These are phyloP conservation scores for Thermothelomyces thermophilus DNA, from an alignment of 2,329 filamentous ascomycete species.

Conservation along the genomic window DNA sequence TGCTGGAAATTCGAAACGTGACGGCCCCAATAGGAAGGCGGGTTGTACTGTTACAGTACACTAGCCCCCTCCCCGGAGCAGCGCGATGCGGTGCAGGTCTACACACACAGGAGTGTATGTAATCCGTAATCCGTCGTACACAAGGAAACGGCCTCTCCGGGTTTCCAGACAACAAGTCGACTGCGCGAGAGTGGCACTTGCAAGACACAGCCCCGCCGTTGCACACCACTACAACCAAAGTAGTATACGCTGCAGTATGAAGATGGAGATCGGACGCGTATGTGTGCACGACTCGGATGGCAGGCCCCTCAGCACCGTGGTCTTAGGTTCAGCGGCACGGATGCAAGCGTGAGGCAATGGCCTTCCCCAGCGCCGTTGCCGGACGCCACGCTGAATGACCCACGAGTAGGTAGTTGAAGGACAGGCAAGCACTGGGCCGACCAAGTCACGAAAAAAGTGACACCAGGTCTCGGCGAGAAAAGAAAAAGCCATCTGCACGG, in stretches of 20 bases:
- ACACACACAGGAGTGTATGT: neutral
- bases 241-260: too few species aligned
- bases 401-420: too few species aligned
- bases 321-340: neutral
- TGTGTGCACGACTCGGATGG: neutral
- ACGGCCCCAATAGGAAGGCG: constrained; percentile 13
- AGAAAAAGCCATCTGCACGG: too few species aligned
- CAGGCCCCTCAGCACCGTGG: neutral
- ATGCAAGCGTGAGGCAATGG: constrained; percentile 2
- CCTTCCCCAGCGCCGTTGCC: neutral
- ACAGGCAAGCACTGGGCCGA: too few species aligned
- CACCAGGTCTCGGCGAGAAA: too few species aligned
- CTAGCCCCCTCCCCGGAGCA: too few species aligned
- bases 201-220: constrained; percentile 2
- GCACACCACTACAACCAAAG: too few species aligned
- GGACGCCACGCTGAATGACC: neutral
- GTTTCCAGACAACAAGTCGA: neutral
- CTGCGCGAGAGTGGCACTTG: constrained; percentile 13
- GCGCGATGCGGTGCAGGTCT: neutral
- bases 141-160: neutral
- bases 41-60: too few species aligned
- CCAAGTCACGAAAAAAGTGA: too few species aligned
- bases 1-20: constrained; percentile 8
- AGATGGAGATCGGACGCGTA: neutral
- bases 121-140: too few species aligned